These are phyloP conservation scores for Rhodotorula glutinis DNA, from an alignment of 1,284 basidiomycete genomes.

Conservation along the genomic window DNA sequence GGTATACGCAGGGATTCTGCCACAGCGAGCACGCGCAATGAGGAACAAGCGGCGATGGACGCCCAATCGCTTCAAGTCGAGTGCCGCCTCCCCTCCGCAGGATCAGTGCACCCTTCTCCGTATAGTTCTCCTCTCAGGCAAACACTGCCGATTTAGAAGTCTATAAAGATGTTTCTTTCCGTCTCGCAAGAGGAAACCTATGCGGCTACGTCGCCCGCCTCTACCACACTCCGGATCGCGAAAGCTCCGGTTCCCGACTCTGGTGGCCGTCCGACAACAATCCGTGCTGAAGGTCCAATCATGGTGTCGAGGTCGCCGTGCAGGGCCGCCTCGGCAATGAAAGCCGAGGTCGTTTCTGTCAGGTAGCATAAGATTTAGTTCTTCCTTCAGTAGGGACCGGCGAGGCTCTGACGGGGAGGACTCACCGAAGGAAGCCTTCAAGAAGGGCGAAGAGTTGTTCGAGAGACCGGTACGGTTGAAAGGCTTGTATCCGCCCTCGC, in stretches of 20 bases:
- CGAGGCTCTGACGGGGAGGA: background rate
- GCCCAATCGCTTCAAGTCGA: too few relatives aligned
- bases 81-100: too few relatives aligned
- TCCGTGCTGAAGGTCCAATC: constrained; percentile 80
- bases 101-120: too few relatives aligned
- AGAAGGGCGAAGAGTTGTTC: constrained; percentile 82
- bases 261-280: constrained; percentile 74
- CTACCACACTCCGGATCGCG: constrained; percentile 52
- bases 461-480: constrained; percentile 96
- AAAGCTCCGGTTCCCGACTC: constrained; percentile 84
- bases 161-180: background rate
- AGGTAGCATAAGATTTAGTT: background rate
- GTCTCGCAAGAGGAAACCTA: background rate
- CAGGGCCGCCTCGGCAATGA: constrained; percentile 89
- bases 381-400: too few relatives aligned
- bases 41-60: too few relatives aligned
- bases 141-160: too few relatives aligned
- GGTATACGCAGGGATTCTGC: too few relatives aligned
- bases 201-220: constrained; percentile 17
- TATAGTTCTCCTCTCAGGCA: too few relatives aligned
- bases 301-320: constrained; percentile 93
- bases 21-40: too few relatives aligned
- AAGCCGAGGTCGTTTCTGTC: constrained; percentile 73
- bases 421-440: constrained; percentile 86
- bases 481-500: constrained; percentile 93